Evolutionary conservation across 257 asterid species (phyloP), one percentile per base, ranked within the genome.

Genomic region (Misopates orontium): DNA sequence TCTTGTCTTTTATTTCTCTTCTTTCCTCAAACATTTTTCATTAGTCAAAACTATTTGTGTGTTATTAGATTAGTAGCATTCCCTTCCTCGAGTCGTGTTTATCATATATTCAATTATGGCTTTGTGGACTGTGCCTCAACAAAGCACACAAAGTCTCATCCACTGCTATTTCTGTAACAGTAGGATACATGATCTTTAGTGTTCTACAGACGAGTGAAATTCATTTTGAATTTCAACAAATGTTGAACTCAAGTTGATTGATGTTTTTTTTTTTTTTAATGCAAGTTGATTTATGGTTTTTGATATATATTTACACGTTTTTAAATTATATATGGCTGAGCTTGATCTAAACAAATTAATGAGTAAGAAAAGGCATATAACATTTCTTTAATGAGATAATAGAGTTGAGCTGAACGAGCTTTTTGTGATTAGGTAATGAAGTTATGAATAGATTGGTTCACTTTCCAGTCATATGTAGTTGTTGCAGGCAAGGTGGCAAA

Each of bases 371-470:
- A n/a, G 31, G 25, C 17, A 16, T 28, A 13, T 8, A 24, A 10
- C 51, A 39, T 64, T 39, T 28, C 36, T n/a, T 48, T 28, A 4
- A 19, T 19, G 55, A 49, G 14, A 47, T 3, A 32, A 31, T 25
- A 52, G 55, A 13, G 31, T 60, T 3, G 60, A 62, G 56, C 56
- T 53, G 36, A 25, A 64, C 23, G 10, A 36, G 63, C 50, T 47
- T 60, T 70, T 6, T 57, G 51, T 45, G 22, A 16, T n/a, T 31
- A 39, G 42, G 61, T 22, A 47, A 44, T 39, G 31, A 25, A 15
- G 6, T 71, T 60, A 28, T 66, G 20, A 62, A 49, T 62, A 15
- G 65, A 42, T 64, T 31, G 53, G 22, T 59, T 51, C 67, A 64
- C 36, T 45, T 20, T 24, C 28, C 42, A n/a, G 61, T 68, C 21